Evolutionary conservation across 345 rosid genomes (phyloP).

Genomic region (Carallia pectinifolia): DNA sequence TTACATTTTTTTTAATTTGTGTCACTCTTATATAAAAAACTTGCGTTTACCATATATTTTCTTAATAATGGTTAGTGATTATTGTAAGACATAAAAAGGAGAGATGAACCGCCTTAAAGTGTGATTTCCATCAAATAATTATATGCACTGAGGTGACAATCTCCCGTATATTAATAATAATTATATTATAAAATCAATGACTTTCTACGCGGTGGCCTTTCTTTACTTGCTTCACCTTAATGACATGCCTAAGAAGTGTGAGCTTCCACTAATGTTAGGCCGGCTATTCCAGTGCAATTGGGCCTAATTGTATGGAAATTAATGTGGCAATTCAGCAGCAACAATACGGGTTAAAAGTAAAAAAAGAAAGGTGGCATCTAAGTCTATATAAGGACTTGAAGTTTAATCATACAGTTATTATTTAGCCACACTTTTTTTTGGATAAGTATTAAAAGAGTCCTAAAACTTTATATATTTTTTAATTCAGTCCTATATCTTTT

Average conservation of each 20-base stretch:
- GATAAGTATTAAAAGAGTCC: too few species aligned
- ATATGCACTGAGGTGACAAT: constrained; percentile 4
- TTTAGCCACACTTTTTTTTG: too few species aligned
- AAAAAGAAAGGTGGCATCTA: too few species aligned
- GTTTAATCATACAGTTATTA: too few species aligned
- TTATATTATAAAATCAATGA: neutral
- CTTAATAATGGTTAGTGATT: too few species aligned
- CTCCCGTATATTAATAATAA: neutral
- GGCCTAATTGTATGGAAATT: neutral
- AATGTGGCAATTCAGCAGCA: neutral
- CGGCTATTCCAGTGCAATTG: neutral
- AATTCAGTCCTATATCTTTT: too few species aligned
- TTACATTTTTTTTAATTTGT: too few species aligned
- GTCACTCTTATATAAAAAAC: too few species aligned
- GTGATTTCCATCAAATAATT: constrained; percentile 14
- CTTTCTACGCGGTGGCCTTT: neutral
- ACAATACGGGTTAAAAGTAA: neutral
- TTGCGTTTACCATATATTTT: too few species aligned
- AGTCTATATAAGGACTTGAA: too few species aligned
- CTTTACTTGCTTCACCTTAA: neutral
- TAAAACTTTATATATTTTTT: too few species aligned
- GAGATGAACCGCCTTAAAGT: neutral
- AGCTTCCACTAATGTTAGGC: neutral
- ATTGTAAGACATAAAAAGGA: neutral
- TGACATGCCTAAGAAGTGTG: constrained; percentile 1